Base-by-base conservation (phyloP, 768 basidiomycete species). In the Hericium rajendrae region DNA sequence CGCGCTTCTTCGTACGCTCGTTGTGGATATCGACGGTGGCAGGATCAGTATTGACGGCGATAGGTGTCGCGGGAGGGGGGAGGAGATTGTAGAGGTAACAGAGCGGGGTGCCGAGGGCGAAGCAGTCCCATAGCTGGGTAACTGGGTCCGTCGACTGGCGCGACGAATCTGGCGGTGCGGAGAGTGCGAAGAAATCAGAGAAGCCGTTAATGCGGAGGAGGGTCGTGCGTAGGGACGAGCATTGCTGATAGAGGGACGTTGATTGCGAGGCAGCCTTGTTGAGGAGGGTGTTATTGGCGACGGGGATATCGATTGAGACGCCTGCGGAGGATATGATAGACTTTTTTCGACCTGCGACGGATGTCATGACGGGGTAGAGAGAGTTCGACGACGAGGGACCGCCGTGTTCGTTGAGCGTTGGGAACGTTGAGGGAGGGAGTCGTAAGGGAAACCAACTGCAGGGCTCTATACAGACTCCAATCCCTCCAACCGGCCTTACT, bases 61-160 rank as follows among this genome's bases (percentile, higher is more conserved):
- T 77, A 39, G 71, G 74, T 13, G 61, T 64, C 20, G 69, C 65
- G 15, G 74, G 70, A 3, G 68, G 66, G 40, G 87, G 86, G 56
- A 97, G 84, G 70, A 88, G 84, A 73, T 99, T 95, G 78, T 91
- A 95, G 65, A 99, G 84, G 76, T 89, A 97, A 74, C 93, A 95
- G 64, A 98, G 87, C 48, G 94, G 86, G 51, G 91, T 85, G 58
- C 97, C 97, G 38, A 93, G 81, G 43, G 93, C 85, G 73, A 99
- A 90, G 68, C 90, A 85, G 67, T 92, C 90, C 86, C 94, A 95
- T 52, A 97, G 84, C 70, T 93, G 91, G 50, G 88, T 86, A 65
- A 99, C 95, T 39, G 93, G 91, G 74, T 97, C 94, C 46, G 86
- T 88, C 38, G 88, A 89, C 70, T 83, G 83, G 57, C 90, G 80